phyloP scores from a whole-genome alignment of 805 yeast genomes.

The Ogataea minuta region DNA sequence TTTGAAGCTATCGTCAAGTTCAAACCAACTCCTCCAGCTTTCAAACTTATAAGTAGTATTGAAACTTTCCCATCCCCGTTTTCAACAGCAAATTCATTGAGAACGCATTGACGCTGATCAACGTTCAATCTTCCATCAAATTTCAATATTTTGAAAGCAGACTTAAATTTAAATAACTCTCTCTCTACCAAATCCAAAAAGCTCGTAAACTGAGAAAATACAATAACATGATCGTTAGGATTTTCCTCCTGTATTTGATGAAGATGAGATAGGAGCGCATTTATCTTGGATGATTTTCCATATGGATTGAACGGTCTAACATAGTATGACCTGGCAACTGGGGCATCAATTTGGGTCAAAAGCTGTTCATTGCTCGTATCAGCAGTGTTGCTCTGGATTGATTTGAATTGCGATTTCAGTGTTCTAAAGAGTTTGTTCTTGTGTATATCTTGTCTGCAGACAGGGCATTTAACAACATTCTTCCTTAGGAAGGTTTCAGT shows the following conservation, averaged over 20 bases:
- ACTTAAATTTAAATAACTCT: conserved; percentile 46
- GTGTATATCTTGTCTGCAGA: conserved; percentile 62
- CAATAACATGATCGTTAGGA: conserved; percentile 73
- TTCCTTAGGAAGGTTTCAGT: neutral
- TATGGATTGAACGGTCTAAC: conserved; percentile 47
- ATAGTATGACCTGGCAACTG: conserved; percentile 20
- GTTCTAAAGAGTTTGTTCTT: conserved; percentile 48
- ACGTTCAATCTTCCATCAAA: conserved; percentile 81
- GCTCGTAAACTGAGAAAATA: conserved; percentile 87
- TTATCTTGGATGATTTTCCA: conserved; percentile 67
- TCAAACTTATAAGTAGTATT: conserved; percentile 68
- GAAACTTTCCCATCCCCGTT: conserved; percentile 29
- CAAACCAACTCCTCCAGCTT: conserved; percentile 94
- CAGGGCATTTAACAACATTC: conserved; percentile 59
- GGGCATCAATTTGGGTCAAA: conserved; percentile 12
- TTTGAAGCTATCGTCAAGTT: conserved; percentile 81
- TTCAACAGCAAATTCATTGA: conserved; percentile 48
- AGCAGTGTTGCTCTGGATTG: conserved; percentile 2
- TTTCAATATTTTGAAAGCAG: conserved; percentile 56
- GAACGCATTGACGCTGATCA: conserved; percentile 59
- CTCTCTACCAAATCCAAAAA: conserved; percentile 71
- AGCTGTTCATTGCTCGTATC: conserved; percentile 4
- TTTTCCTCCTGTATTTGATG: conserved; percentile 50
- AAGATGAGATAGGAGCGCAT: conserved; percentile 63
- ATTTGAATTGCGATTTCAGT: conserved; percentile 15